phyloP scores from a whole-genome alignment of 768 basidiomycete genomes.

The Crepidotus variabilis region DNA sequence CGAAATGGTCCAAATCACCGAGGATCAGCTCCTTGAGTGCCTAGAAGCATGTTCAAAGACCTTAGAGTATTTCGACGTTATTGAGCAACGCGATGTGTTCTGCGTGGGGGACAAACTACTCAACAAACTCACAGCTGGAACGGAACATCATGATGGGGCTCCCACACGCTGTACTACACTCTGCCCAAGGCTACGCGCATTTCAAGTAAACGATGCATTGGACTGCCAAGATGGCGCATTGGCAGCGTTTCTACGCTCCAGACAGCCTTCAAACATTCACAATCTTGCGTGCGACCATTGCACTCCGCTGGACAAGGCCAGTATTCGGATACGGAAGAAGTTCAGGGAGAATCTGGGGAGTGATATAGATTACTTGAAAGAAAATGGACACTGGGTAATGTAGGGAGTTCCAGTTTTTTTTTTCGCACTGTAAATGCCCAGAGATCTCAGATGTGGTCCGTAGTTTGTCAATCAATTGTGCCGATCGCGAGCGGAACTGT shows the following conservation, averaged over 20 bases:
- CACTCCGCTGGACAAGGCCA: neutral
- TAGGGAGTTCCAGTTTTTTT: no score
- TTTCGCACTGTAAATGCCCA: no score
- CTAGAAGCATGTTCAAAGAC: slow-evolving; percentile 13
- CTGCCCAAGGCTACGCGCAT: slow-evolving; percentile 11
- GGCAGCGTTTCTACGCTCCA: slow-evolving; percentile 13
- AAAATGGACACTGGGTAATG: neutral
- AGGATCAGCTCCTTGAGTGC: slow-evolving; percentile 15
- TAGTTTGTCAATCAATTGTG: no score
- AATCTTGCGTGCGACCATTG: neutral
- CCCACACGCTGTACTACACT: slow-evolving; percentile 1
- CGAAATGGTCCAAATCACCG: slow-evolving; percentile 17
- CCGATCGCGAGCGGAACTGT: no score
- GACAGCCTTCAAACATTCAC: neutral
- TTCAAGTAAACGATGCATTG: slow-evolving; percentile 12
- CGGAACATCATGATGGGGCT: neutral
- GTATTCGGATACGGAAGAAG: neutral
- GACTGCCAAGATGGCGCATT: slow-evolving; percentile 16
- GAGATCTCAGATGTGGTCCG: no score
- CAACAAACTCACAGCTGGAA: neutral
- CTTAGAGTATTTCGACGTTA: slow-evolving; percentile 15
- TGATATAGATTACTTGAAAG: no score
- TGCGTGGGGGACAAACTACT: slow-evolving; percentile 15
- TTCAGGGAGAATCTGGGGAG: neutral
- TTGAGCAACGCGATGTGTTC: slow-evolving; percentile 11